A percentile compares a stretch with the other conserved stretches of the same genome.
phyloP scores from a whole-genome alignment of 2,329 filamentous ascomycete genomes.

The Epichloe amarillans region DNA sequence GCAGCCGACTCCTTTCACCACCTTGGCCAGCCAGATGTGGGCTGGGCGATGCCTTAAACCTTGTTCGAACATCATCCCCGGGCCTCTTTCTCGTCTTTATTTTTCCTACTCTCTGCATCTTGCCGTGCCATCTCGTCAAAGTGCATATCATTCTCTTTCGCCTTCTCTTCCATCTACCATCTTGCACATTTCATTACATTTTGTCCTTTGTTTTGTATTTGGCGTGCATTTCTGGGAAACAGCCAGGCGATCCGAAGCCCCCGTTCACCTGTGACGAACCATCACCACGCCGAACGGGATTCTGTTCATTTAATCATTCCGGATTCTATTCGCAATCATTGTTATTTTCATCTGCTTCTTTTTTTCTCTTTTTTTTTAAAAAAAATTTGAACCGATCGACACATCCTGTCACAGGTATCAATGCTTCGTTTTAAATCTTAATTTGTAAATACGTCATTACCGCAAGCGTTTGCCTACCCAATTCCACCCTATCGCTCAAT shows the following conservation, averaged over 20 bases:
- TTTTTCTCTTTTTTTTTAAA: conserved; percentile 1
- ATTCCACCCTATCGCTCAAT: background rate
- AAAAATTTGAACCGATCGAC: background rate
- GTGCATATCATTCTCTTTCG: background rate
- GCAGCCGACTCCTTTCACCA: background rate
- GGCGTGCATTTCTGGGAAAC: conserved; percentile 1
- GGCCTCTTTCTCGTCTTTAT: background rate
- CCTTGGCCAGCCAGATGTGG: background rate
- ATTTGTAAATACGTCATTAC: conserved; percentile 4
- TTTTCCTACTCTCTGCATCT: background rate
- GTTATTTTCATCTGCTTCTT: conserved; percentile 2
- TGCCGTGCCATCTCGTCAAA: background rate
- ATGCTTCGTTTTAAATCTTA: conserved; percentile 9
- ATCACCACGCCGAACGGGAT: background rate
- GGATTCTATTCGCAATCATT: background rate
- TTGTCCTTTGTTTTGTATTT: background rate
- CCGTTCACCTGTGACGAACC: background rate
- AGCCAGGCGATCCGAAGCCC: background rate
- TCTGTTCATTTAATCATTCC: background rate
- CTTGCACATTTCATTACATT: background rate
- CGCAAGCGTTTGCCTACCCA: background rate
- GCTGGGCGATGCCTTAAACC: background rate
- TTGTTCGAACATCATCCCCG: background rate
- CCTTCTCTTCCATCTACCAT: background rate
- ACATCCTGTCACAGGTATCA: background rate